These are phyloP conservation scores for Globisporangium radiosum DNA, from an alignment of 352 stramenopile genomes.

Conservation along the genomic window DNA sequence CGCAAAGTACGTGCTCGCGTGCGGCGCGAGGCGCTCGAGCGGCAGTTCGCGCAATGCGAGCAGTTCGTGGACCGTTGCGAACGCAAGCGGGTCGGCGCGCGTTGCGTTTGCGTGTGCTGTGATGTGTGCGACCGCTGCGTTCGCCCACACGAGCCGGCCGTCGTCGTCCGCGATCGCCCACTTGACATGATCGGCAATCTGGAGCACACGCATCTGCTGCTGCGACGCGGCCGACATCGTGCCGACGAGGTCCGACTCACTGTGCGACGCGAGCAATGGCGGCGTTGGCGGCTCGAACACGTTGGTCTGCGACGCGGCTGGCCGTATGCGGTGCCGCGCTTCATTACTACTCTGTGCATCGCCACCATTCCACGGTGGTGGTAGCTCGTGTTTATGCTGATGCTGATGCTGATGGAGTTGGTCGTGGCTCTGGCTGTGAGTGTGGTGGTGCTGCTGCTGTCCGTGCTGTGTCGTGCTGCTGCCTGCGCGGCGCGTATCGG, in stretches of 20 bases:
- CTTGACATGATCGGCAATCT: conserved; percentile 48
- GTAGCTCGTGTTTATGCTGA: conserved; percentile 10
- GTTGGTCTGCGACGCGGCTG: conserved; percentile 9
- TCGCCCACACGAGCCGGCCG: conserved; percentile 60
- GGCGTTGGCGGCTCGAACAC: conserved; percentile 2
- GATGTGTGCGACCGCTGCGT: conserved; percentile 33
- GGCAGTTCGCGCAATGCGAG: conserved; percentile 34
- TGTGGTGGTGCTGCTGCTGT: conserved; percentile 10
- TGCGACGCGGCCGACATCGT: conserved; percentile 22
- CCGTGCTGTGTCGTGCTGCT: not conserved
- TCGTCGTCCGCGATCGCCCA: conserved; percentile 31
- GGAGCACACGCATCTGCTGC: conserved; percentile 42
- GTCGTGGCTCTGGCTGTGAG: conserved; percentile 18
- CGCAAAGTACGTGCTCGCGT: conserved; percentile 75
- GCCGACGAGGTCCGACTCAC: conserved; percentile 31
- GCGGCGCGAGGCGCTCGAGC: conserved; percentile 55
- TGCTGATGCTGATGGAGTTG: conserved; percentile 5
- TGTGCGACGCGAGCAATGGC: conserved; percentile 20
- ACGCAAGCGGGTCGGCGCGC: not conserved
- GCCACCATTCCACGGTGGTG: conserved; percentile 4
- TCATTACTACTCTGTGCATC: not conserved
- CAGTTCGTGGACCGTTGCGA: conserved; percentile 30
- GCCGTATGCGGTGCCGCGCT: conserved; percentile 7
- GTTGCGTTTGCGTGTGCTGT: not conserved
- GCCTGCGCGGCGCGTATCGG: conserved; percentile 7